Conservation (phyloP, 1,139 yeast species). For the Yamadazyma buinensis region DNA sequence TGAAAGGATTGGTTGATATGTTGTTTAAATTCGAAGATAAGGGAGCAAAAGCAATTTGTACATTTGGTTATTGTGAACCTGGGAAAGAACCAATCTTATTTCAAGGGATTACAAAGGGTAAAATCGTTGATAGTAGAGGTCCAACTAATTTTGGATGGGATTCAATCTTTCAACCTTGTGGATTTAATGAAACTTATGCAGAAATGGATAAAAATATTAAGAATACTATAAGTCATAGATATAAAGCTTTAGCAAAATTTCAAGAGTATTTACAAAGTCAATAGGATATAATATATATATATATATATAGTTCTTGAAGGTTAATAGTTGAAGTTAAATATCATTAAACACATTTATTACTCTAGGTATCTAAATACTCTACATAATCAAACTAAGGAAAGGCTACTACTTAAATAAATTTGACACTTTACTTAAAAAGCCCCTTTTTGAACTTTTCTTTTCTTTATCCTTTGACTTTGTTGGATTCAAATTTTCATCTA, state of each 20-base stretch:
- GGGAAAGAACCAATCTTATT: constrained; percentile 67
- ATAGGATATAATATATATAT: constrained; percentile 5
- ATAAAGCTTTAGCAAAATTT: constrained; percentile 72
- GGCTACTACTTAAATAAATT: constrained; percentile 19
- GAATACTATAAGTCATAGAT: constrained; percentile 84
- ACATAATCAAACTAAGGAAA: no score
- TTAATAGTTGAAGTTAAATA: no score
- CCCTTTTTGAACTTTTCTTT: constrained; percentile 19
- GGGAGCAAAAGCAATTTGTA: constrained; percentile 83
- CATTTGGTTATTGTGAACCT: constrained; percentile 87
- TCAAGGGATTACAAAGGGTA: constrained; percentile 82
- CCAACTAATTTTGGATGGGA: constrained; percentile 92
- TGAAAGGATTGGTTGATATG: constrained; percentile 72
- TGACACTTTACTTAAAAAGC: constrained; percentile 31
- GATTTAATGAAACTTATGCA: constrained; percentile 75
- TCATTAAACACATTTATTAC: not conserved
- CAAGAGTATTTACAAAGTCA: constrained; percentile 45
- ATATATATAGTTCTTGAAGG: not conserved
- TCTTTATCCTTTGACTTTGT: constrained; percentile 22
- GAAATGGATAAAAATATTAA: constrained; percentile 78
- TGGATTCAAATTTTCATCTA: constrained; percentile 21
- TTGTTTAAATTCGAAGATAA: constrained; percentile 78
- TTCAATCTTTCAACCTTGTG: constrained; percentile 79
- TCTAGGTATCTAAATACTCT: not conserved
- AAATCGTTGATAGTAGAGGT: constrained; percentile 75